Conservation (phyloP, 305 asterid genomes). For the Salvia sclarea region DNA sequence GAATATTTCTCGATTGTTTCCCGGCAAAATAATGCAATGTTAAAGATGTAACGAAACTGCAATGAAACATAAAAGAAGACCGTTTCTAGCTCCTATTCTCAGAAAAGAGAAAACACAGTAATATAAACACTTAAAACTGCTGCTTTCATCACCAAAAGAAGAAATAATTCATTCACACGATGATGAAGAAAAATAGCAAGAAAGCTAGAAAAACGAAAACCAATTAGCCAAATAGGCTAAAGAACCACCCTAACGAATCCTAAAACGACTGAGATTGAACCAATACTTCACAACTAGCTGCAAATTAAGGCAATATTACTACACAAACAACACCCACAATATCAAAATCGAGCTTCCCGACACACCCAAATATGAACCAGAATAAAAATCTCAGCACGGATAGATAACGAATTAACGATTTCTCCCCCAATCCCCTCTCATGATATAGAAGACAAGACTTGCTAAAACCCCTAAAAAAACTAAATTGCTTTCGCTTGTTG, state of each 20-base stretch:
- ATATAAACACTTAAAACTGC: not conserved
- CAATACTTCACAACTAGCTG: not conserved
- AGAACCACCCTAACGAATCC: slow-evolving; percentile 2
- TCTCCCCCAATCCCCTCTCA: not conserved
- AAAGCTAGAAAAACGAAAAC: not conserved
- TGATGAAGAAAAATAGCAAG: not conserved
- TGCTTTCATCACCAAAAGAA: not conserved
- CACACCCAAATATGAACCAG: not conserved
- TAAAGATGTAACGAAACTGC: not conserved
- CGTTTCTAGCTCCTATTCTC: not conserved
- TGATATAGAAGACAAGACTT: slow-evolving; percentile 16
- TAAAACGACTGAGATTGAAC: not conserved
- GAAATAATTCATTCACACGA: not conserved
- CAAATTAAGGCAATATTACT: not conserved
- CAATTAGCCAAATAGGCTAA: not conserved
- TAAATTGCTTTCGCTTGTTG: slow-evolving; percentile 19
- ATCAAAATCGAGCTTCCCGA: not conserved
- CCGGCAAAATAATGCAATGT: not conserved
- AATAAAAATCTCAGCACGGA: not conserved
- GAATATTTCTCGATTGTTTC: no score
- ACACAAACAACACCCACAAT: not conserved
- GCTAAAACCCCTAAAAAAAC: slow-evolving; percentile 2
- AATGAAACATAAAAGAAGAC: not conserved
- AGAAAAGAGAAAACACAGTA: not conserved
- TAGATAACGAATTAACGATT: not conserved